Base-by-base conservation (phyloP, 2,329 filamentous ascomycete genomes). In the Exophiala bonariae region DNA sequence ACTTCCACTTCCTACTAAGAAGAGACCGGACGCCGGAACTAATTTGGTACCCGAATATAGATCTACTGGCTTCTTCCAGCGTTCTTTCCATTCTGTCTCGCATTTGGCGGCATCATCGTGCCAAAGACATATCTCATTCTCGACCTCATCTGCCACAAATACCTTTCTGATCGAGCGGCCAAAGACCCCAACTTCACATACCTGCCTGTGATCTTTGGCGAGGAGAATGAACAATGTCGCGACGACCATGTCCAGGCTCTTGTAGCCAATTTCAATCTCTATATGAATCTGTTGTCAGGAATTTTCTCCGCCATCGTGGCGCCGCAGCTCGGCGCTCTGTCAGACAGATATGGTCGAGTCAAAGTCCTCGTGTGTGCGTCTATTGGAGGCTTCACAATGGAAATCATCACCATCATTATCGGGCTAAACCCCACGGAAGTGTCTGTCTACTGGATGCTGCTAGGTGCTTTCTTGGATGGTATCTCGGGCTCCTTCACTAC, bases 91-190 rank as follows among this genome's bases (percentile, higher is more conserved):
- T 92, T 89, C 63, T 89, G 89, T 0, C 73, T 95, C 44, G 90
- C 91, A 0, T 92, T 93, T 66, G 93, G 92, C 23, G 89, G 89
- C 47, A 80, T 88, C 5, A 75, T 93, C 6, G 88, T 96, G 7
- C 91, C 92, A 8, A 93, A 87, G 65, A 76, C 96, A 53, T 95
- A 96, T 62, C 71, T 96, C 68, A 89, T 95, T 53, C 77, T 95
- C 52, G 79, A 85, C 48, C 76, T 99, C 20, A 81, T 97, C 42
- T 99, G 93, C 67, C 81, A 83, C 53, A 79, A 87, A 51, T 95
- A 96, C 67, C 86, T 93, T 56, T 78, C 83, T 18, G 86, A 95
- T 59, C 72, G 79, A 64, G 74, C 79, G 6, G 63, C 76, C 3
- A 57, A 68, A 7, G 76, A 88, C 53, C 83, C 85, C 0, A 71